These are phyloP conservation scores for Ophiobolus disseminans DNA, from an alignment of 2,329 filamentous ascomycete species.

Conservation along the genomic window DNA sequence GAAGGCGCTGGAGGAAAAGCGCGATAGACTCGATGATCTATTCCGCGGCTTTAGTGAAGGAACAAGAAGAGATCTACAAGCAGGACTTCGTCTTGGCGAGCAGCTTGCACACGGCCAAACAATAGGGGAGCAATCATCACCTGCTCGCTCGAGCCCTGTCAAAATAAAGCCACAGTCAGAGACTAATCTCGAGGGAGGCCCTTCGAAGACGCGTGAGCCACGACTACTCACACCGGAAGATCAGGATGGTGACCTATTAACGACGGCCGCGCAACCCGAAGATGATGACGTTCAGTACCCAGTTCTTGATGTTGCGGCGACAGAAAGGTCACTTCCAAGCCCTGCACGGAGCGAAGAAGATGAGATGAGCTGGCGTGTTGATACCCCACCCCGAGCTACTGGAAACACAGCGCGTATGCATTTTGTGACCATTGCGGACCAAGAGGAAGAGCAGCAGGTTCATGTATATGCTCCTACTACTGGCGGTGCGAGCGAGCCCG, in stretches of 20 bases:
- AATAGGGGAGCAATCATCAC: conserved; percentile 21
- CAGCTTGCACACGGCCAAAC: conserved; percentile 41
- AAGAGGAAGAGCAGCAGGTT: conserved; percentile 9
- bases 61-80: conserved; percentile 47
- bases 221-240: conserved; percentile 48
- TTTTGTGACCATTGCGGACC: conserved; percentile 12
- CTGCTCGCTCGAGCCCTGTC: conserved; percentile 23
- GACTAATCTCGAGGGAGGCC: conserved; percentile 20
- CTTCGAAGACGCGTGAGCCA: conserved; percentile 32
- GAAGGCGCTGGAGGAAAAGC: conserved; percentile 28
- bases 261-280: conserved; percentile 16
- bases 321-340: conserved; percentile 34
- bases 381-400: conserved; percentile 22
- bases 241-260: conserved; percentile 29
- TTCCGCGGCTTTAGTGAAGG: conserved; percentile 51
- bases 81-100: conserved; percentile 49
- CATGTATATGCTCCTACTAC: conserved; percentile 3
- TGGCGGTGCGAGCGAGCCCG: background rate
- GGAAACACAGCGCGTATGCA: conserved; percentile 4
- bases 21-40: conserved; percentile 41
- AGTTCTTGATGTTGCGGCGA: conserved; percentile 17
- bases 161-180: conserved; percentile 16
- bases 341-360: conserved; percentile 40
- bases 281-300: conserved; percentile 38
- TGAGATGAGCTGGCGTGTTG: conserved; percentile 44